phyloP scores from a whole-genome alignment of 352 stramenopile genomes.

The Vaucheria bursata region DNA sequence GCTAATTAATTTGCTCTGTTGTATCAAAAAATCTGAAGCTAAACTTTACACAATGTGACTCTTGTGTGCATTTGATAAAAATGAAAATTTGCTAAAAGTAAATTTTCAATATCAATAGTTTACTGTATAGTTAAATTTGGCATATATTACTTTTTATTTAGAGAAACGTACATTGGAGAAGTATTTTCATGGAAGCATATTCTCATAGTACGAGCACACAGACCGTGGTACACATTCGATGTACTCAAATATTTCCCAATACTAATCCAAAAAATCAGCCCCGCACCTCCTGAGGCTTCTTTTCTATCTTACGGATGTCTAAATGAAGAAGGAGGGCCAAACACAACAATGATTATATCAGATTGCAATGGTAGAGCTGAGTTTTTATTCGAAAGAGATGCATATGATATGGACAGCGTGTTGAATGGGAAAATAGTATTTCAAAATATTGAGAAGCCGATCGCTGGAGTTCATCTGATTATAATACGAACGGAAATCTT shows the following conservation, averaged over 20 bases:
- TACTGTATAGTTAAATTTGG: too few species aligned
- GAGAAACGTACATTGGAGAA: constrained; percentile 37
- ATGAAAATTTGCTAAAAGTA: too few species aligned
- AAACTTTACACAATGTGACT: too few species aligned
- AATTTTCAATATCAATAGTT: too few species aligned
- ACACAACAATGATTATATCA: constrained; percentile 32
- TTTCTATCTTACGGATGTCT: not conserved
- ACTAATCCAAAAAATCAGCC: not conserved
- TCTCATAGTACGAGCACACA: constrained; percentile 9
- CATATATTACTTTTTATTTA: too few species aligned
- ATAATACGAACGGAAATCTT: not conserved
- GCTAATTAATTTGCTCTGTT: too few species aligned
- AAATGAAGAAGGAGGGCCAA: constrained; percentile 34
- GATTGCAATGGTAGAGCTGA: constrained; percentile 42
- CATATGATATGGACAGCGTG: not conserved
- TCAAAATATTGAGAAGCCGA: not conserved
- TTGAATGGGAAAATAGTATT: not conserved
- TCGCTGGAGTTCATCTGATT: not conserved
- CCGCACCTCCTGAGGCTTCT: not conserved
- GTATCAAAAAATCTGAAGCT: too few species aligned
- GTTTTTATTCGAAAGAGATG: constrained; percentile 16
- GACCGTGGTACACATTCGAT: constrained; percentile 42
- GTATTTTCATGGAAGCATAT: constrained; percentile 21
- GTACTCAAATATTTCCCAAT: constrained; percentile 10
- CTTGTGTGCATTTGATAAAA: too few species aligned